Conservation (phyloP, 768 basidiomycete genomes). For the Paxillus rubicundulus region DNA sequence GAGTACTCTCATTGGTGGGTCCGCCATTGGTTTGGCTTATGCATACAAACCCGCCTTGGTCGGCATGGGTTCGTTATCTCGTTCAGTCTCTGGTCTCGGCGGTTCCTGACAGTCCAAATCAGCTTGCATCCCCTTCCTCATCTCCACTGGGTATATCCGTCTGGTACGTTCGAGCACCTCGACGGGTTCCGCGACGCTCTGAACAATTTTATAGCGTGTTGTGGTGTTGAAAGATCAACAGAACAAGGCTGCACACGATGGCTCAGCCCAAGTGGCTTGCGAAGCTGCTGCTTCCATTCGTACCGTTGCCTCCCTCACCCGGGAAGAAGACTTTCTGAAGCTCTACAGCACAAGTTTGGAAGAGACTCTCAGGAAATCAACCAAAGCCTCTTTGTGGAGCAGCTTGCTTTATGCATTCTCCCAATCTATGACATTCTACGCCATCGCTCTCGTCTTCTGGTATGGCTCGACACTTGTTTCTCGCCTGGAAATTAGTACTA, state of each 20-base stretch:
- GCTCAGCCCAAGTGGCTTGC: conserved; percentile 84
- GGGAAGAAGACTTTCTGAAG: conserved; percentile 77
- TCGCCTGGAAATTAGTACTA: conserved; percentile 47
- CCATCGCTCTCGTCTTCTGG: conserved; percentile 84
- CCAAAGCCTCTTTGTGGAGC: conserved; percentile 61
- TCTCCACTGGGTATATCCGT: conserved; percentile 77
- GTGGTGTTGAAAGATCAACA: conserved; percentile 85
- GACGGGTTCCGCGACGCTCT: conserved; percentile 28
- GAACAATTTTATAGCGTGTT: conserved; percentile 47
- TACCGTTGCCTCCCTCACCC: conserved; percentile 85
- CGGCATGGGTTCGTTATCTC: conserved; percentile 55
- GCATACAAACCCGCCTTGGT: conserved; percentile 80
- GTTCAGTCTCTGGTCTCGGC: background rate
- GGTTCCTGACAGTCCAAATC: background rate
- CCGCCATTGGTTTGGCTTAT: conserved; percentile 71
- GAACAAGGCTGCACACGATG: conserved; percentile 78
- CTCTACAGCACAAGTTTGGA: conserved; percentile 71
- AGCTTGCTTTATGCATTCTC: conserved; percentile 69
- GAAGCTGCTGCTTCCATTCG: conserved; percentile 89
- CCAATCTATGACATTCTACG: conserved; percentile 72
- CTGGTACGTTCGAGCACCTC: conserved; percentile 41
- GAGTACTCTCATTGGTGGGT: conserved; percentile 64
- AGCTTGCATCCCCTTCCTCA: conserved; percentile 65
- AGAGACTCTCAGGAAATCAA: conserved; percentile 63
- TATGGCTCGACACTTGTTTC: conserved; percentile 67